Evolutionary conservation across 192 early-diverging fungal genomes (phyloP).

Genomic region (Backusella luteola): DNA sequence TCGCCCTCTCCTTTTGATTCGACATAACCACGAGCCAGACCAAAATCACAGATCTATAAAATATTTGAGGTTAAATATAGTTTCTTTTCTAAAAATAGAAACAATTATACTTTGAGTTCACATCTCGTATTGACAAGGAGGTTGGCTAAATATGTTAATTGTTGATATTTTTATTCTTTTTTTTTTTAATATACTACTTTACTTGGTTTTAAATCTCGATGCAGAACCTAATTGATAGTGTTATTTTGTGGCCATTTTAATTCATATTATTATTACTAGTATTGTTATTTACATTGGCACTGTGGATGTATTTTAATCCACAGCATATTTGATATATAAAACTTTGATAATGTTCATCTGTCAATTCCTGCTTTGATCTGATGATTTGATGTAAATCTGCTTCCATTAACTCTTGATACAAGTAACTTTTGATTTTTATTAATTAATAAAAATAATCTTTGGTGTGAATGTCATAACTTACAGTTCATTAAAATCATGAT

Average conservation of each 20-base stretch:
- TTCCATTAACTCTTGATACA: constrained; percentile 81
- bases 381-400: constrained; percentile 48
- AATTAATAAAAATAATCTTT: not conserved
- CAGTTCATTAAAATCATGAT: constrained; percentile 76
- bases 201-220: constrained; percentile 88
- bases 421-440: constrained; percentile 33
- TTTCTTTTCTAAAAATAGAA: not conserved
- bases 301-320: constrained; percentile 92
- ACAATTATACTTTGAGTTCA: constrained; percentile 71
- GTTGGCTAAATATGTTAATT: constrained; percentile 49
- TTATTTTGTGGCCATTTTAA: not conserved
- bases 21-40: constrained; percentile 80
- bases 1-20: constrained; percentile 73
- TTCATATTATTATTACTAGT: not conserved
- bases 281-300: constrained; percentile 54
- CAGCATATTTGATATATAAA: constrained; percentile 89
- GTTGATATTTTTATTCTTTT: not conserved
- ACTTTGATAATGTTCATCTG: constrained; percentile 89
- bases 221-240: constrained; percentile 54
- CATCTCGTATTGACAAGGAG: constrained; percentile 88
- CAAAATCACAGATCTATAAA: constrained; percentile 87
- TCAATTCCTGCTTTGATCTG: constrained; percentile 71
- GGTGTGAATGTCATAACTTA: constrained; percentile 7
- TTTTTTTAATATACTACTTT: not conserved
- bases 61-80: constrained; percentile 33